Conservation (phyloP, 495 filamentous ascomycete species). For the Penicillium arizonense region DNA sequence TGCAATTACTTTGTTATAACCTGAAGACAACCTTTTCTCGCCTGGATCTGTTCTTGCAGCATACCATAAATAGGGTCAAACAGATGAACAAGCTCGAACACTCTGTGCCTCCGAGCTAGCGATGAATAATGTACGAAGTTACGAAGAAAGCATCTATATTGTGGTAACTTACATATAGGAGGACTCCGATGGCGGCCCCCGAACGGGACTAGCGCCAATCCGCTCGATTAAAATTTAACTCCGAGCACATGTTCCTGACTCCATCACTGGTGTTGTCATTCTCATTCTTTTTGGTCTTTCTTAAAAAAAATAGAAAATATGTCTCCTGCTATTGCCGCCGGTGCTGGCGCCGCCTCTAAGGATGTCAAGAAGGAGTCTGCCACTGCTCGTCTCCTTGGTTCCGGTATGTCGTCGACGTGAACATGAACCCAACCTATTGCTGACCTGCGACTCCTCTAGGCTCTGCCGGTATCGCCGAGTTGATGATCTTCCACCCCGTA, state of each 20-base stretch:
- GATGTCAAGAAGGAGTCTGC: constrained; percentile 85
- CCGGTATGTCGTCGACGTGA: constrained; percentile 58
- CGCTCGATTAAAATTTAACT: constrained; percentile 26
- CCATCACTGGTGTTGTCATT: constrained; percentile 15
- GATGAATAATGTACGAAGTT: no score
- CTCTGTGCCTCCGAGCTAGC: no score
- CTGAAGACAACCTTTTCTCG: no score
- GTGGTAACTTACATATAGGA: no score
- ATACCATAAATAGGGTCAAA: no score
- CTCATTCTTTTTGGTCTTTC: constrained; percentile 6
- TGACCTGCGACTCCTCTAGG: constrained; percentile 50
- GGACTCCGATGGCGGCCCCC: constrained; percentile 24
- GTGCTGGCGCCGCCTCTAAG: constrained; percentile 54
- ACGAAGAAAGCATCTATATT: no score
- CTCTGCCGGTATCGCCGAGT: constrained; percentile 90
- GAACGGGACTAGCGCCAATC: constrained; percentile 30
- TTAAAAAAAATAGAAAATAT: constrained; percentile 32
- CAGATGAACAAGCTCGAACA: no score
- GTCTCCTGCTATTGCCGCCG: constrained; percentile 49
- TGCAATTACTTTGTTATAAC: no score
- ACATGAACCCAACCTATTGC: constrained; percentile 5
- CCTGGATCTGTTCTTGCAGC: no score
- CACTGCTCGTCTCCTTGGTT: constrained; percentile 81
- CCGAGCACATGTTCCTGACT: constrained; percentile 18
- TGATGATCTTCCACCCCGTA: constrained; percentile 96